Evolutionary conservation across 164 flowering plant genomes (phyloP).

Genomic region (Chimonanthus praecox): DNA sequence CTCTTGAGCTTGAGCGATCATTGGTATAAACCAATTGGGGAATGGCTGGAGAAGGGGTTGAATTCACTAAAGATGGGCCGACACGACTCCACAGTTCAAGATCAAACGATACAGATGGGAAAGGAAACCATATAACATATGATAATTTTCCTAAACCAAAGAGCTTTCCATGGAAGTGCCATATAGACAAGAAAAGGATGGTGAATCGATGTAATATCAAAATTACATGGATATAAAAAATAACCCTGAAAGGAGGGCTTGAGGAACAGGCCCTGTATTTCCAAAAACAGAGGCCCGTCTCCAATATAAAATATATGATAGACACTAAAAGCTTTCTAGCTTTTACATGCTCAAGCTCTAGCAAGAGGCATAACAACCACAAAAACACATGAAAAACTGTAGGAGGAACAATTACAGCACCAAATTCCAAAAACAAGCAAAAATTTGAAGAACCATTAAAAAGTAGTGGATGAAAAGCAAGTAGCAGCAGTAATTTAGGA

Average conservation of each 20-base stretch:
- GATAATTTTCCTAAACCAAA: neutral
- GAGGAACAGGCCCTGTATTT: constrained; percentile 9
- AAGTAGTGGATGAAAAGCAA: neutral
- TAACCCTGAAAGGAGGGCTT: constrained; percentile 6
- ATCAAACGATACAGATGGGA: no score
- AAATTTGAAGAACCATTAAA: neutral
- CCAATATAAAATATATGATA: neutral
- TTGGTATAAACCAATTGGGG: no score
- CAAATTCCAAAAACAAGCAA: neutral
- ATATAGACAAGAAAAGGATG: neutral
- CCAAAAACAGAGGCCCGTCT: constrained; percentile 2
- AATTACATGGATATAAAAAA: neutral
- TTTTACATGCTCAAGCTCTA: no score
- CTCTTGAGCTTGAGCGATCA: no score
- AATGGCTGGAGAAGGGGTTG: no score
- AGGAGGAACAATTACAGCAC: neutral
- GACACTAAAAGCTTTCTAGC: no score
- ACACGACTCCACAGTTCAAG: no score
- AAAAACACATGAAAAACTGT: neutral
- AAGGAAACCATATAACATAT: neutral
- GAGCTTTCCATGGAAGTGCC: neutral
- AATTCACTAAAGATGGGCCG: no score
- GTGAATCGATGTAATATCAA: neutral
- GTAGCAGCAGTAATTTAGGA: no score
- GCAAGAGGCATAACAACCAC: neutral